Evolutionary conservation across 441 rosid species (phyloP).

Genomic region (Corymbia calophylla): DNA sequence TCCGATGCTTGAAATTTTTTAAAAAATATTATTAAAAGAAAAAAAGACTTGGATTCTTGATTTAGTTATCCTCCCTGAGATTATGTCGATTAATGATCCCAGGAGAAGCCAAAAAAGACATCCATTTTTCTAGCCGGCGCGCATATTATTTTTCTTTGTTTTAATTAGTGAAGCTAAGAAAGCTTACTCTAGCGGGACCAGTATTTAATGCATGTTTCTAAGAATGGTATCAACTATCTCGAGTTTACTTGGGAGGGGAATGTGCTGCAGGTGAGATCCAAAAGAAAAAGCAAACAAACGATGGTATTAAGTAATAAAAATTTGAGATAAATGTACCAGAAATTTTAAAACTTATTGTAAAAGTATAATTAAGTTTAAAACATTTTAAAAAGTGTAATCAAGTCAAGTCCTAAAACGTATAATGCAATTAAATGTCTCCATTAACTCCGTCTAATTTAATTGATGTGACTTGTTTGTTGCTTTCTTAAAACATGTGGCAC

Average conservation of each 20-base stretch:
- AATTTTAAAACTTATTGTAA: not conserved
- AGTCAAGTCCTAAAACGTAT: rapidly evolving
- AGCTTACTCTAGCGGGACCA: not conserved
- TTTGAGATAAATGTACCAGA: rapidly evolving
- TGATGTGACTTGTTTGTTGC: not conserved
- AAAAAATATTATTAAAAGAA: not conserved
- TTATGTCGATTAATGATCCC: no score
- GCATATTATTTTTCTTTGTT: no score
- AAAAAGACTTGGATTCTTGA: not conserved
- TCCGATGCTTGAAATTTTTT: not conserved
- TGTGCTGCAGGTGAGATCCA: not conserved
- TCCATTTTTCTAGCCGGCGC: no score
- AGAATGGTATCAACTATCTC: not conserved
- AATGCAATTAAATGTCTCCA: rapidly evolving
- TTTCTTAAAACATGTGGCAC: not conserved
- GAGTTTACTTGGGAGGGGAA: not conserved
- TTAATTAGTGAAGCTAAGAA: no score
- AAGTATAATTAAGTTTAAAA: rapidly evolving
- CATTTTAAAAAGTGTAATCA: rapidly evolving
- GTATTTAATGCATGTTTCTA: not conserved
- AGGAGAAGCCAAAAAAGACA: no score
- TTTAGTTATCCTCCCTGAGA: not conserved
- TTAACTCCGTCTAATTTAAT: not conserved
- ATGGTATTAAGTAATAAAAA: not conserved
- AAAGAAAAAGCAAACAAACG: not conserved